Evolutionary conservation across 1,139 yeast genomes (phyloP).

Genomic region (Sugiyamaella japonica): DNA sequence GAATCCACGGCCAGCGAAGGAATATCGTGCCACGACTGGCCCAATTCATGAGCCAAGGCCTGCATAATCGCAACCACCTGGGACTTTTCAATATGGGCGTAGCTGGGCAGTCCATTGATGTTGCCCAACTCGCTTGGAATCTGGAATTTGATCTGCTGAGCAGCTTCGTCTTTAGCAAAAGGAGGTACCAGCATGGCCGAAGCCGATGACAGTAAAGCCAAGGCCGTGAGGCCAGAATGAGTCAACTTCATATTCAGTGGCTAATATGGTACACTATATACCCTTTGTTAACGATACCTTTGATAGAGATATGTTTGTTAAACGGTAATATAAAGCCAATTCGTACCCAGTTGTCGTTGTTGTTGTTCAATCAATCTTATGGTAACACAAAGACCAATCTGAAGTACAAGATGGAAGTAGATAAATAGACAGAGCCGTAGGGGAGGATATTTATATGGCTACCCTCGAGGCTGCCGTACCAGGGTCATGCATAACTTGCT

Average conservation of each 20-base stretch:
- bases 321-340: no score
- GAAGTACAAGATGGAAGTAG: not conserved
- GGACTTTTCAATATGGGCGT: constrained; percentile 12
- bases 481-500: not conserved
- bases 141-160: constrained; percentile 18
- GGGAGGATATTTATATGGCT: not conserved
- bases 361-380: constrained; percentile 11
- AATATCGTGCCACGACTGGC: constrained; percentile 32
- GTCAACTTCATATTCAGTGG: constrained; percentile 4
- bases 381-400: not conserved
- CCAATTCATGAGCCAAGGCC: constrained; percentile 31
- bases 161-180: not conserved
- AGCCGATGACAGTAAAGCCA: constrained; percentile 9
- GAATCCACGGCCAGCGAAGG: constrained; percentile 33
- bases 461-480: not conserved
- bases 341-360: no score
- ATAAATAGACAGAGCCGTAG: not conserved
- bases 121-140: constrained; percentile 20
- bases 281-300: no score
- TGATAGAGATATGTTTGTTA: no score
- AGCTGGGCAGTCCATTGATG: constrained; percentile 12
- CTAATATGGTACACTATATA: not conserved
- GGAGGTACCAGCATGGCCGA: constrained; percentile 13
- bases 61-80: constrained; percentile 22
- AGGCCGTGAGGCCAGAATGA: constrained; percentile 4